These are phyloP conservation scores for Neonectria punicea DNA, from an alignment of 2,329 filamentous ascomycete species.

Conservation along the genomic window DNA sequence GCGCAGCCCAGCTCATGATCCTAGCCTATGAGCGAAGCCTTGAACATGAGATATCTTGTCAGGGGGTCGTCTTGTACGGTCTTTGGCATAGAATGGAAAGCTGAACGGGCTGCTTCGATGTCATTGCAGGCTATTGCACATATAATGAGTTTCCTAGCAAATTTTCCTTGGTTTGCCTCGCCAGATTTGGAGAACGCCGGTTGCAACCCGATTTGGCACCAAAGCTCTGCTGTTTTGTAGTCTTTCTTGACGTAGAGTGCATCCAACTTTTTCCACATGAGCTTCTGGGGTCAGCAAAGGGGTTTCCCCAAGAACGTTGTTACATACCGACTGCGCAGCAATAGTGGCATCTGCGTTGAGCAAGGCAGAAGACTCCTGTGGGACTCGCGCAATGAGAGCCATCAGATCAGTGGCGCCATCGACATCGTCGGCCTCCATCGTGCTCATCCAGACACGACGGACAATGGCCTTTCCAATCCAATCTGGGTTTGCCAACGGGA, in stretches of 20 bases:
- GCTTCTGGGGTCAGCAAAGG: conserved; percentile 54
- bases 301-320: conserved; percentile 6
- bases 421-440: conserved; percentile 53
- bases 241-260: conserved; percentile 62
- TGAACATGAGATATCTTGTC: conserved; percentile 81
- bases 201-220: conserved; percentile 78
- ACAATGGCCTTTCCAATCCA: conserved; percentile 79
- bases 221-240: conserved; percentile 68
- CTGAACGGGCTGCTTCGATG: conserved; percentile 34
- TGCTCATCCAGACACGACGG: conserved; percentile 73
- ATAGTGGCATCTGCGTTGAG: conserved; percentile 71
- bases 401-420: conserved; percentile 38
- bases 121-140: conserved; percentile 67
- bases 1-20: conserved; percentile 69
- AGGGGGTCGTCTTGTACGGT: conserved; percentile 68
- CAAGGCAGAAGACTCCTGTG: conserved; percentile 52
- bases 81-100: conserved; percentile 69
- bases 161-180: conserved; percentile 72
- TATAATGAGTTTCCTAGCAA: conserved; percentile 77
- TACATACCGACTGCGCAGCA: conserved; percentile 72
- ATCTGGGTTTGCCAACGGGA: conserved; percentile 57
- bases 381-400: conserved; percentile 49
- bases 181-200: conserved; percentile 73
- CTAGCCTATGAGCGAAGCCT: conserved; percentile 69
- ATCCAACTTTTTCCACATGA: conserved; percentile 86